Evolutionary conservation across 2,329 filamentous ascomycete species (phyloP).

Genomic region (Pseudogymnoascus sp.): DNA sequence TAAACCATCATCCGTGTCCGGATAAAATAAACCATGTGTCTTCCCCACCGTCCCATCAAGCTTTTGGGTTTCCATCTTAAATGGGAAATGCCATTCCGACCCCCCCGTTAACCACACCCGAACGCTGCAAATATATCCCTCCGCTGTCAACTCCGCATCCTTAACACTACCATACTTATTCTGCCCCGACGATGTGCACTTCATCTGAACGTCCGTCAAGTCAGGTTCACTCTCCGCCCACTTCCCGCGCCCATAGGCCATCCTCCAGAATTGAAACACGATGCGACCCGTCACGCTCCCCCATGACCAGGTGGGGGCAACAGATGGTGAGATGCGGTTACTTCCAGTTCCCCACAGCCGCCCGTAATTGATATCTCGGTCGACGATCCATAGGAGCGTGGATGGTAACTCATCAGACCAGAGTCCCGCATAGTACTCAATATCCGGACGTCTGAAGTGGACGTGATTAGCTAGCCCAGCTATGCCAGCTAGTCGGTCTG

Average conservation of each 20-base stretch:
- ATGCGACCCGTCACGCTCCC: not conserved
- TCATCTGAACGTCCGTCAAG: not conserved
- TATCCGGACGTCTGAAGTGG: not conserved
- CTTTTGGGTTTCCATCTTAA: not conserved
- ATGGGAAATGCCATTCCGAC: not conserved
- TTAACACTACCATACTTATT: not conserved
- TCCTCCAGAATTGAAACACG: not conserved
- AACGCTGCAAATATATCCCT: not conserved
- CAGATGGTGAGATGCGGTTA: not conserved
- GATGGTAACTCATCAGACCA: slow-evolving; percentile 9
- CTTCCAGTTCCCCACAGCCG: not conserved
- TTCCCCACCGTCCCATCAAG: not conserved
- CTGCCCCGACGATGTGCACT: not conserved
- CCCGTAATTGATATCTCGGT: not conserved
- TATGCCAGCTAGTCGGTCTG: slow-evolving; percentile 14
- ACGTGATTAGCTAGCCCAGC: slow-evolving; percentile 7
- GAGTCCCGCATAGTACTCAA: slow-evolving; percentile 14
- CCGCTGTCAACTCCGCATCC: not conserved
- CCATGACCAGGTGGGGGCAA: not conserved
- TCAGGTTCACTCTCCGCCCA: not conserved
- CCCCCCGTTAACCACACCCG: not conserved
- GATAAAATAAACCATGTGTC: not conserved
- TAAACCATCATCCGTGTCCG: not conserved
- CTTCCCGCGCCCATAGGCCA: not conserved
- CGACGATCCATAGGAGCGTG: not conserved